Base-by-base conservation (phyloP, 73 alveolate genomes). In the Paramecium primaurelia region DNA sequence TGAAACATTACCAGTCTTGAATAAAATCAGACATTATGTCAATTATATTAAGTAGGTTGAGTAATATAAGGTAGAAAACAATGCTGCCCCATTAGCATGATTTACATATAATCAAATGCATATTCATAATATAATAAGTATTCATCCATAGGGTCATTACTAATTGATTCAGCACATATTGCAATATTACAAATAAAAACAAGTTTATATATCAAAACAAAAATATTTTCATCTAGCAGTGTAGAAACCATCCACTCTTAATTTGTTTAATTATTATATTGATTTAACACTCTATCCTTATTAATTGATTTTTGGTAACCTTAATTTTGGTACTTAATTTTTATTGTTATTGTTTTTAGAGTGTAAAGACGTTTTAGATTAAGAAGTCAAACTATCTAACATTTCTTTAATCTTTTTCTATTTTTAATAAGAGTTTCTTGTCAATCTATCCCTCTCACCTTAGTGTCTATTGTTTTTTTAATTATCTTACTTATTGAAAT, bases 21-120 rank as follows among this genome's bases (percentile, higher is more conserved):
- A 86, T 64, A 96, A 96, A 92, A 96, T 96, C 71, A 94, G 93
- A 92, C 98, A 96, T 86, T 96, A 94, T 89, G 97, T 96, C 58
- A 96, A 96, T 93, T 96, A 93, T 87, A 96, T 96, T 84, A 69
- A 85, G 30, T 94, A 94, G 30, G 90, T 96, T 58, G 98, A 96
- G 69, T 86, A 93, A 44, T 96, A 92, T 93, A 96, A 96, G 87
- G 86, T 37, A 14, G 98, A 96, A 25, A 69, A 69, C 71, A 60
- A 64, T 34, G 38, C 51, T 51, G 94, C 68, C 28, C 94, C 94
- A 16, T 47, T 89, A 9, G 92, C 94, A 71, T 89, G 94, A 89
- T 73, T 73, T 73, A 38, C 84, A 64, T 64, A 64, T 64, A 49
- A 64, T 54, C 69, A 54, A 54, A 54, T 54, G 69, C 69, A 54